These are phyloP conservation scores for Cystofilobasidium capitatum DNA, from an alignment of 768 basidiomycete genomes.

Conservation along the genomic window DNA sequence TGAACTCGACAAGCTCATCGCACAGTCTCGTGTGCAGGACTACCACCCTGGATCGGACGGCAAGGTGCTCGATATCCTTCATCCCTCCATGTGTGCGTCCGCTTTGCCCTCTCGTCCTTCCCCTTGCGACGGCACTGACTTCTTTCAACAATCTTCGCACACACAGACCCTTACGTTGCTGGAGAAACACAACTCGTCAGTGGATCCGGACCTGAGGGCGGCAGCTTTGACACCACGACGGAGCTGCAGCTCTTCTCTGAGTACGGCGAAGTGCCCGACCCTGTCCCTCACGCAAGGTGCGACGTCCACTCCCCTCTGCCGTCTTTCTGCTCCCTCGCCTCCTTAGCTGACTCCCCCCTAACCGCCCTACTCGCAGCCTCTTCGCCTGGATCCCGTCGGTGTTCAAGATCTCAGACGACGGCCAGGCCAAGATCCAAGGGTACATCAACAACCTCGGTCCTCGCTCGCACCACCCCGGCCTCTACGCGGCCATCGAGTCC, in stretches of 20 bases:
- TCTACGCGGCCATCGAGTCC: conserved; percentile 18
- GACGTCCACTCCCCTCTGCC: neutral
- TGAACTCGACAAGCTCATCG: conserved; percentile 1
- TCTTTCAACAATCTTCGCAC: no score
- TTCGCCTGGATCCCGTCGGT: conserved; percentile 19
- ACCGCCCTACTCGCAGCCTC: neutral
- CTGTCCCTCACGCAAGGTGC: conserved; percentile 1
- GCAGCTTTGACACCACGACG: neutral
- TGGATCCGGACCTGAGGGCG: neutral
- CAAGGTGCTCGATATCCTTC: conserved; percentile 23
- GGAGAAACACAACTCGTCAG: neutral
- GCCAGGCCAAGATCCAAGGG: neutral
- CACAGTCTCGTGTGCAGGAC: neutral
- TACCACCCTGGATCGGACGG: conserved; percentile 20
- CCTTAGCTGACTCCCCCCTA: neutral
- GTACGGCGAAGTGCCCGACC: neutral
- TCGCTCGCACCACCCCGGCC: conserved; percentile 4
- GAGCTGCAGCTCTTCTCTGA: neutral
- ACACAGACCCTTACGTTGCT: neutral
- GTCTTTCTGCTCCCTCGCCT: neutral
- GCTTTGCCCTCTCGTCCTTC: neutral
- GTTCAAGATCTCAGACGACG: conserved; percentile 7
- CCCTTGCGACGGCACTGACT: no score
- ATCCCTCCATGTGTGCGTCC: conserved; percentile 21
- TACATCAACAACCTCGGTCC: conserved; percentile 23